These are phyloP conservation scores for Lignosus rhinocerotis DNA, from an alignment of 1,284 basidiomycete species.

Conservation along the genomic window DNA sequence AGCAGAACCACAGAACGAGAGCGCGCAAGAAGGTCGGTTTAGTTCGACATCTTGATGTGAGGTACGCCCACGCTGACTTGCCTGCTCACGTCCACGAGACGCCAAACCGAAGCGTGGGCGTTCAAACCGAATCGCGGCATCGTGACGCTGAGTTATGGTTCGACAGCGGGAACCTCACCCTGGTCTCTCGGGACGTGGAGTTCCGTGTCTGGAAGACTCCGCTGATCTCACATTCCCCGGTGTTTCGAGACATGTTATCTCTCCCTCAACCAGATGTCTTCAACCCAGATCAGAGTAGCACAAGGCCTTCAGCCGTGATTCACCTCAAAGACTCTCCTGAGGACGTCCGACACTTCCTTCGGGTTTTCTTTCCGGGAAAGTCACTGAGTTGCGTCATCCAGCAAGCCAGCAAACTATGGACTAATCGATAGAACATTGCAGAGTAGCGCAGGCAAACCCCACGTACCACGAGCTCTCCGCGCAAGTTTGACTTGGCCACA, in stretches of 20 bases:
- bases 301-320: neutral
- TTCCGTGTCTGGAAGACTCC: constrained; percentile 11
- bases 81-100: neutral
- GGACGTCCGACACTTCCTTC: constrained; percentile 13
- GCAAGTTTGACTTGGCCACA: constrained; percentile 12
- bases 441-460: constrained; percentile 2
- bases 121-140: neutral
- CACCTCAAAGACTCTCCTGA: constrained; percentile 8
- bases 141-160: constrained; percentile 8
- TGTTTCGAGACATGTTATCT: constrained; percentile 14
- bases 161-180: constrained; percentile 5
- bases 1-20: neutral
- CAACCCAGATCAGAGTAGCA: neutral
- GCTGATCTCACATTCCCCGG: constrained; percentile 4
- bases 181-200: constrained; percentile 2
- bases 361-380: constrained; percentile 2
- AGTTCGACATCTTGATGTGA: neutral
- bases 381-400: constrained; percentile 1
- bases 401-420: neutral
- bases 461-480: constrained; percentile 13
- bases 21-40: neutral
- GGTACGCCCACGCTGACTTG: neutral
- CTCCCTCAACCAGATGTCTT: constrained; percentile 3
- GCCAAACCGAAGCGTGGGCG: neutral
- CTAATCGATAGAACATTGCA: neutral